Evolutionary conservation across 2,329 filamentous ascomycete genomes (phyloP).

Genomic region (Aureobasidium melanogenum): DNA sequence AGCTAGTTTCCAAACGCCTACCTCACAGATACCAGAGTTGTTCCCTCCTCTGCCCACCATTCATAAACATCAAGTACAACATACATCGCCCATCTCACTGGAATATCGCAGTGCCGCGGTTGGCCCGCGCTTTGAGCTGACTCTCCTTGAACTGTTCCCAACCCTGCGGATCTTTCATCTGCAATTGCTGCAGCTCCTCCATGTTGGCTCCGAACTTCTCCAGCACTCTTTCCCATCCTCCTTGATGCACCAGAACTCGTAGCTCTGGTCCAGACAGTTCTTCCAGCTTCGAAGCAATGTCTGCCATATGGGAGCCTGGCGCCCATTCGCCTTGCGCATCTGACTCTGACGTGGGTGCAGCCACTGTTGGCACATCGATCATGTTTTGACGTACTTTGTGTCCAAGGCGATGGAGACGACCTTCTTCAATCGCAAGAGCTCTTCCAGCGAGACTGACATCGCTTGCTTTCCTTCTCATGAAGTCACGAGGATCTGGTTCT

Average conservation of each 20-base stretch:
- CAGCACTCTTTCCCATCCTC: slow-evolving; percentile 54
- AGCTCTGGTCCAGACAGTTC: slow-evolving; percentile 53
- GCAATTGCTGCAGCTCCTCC: slow-evolving; percentile 55
- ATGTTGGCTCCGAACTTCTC: slow-evolving; percentile 56
- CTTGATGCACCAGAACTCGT: slow-evolving; percentile 49
- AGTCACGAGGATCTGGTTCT: slow-evolving; percentile 26
- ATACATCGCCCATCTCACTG: not conserved
- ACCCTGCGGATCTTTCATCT: slow-evolving; percentile 29
- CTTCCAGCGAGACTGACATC: slow-evolving; percentile 61
- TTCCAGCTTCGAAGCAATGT: slow-evolving; percentile 35
- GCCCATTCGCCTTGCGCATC: slow-evolving; percentile 19
- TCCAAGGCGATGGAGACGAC: slow-evolving; percentile 59
- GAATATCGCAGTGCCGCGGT: slow-evolving; percentile 12
- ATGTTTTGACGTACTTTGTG: slow-evolving; percentile 58
- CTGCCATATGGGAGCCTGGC: slow-evolving; percentile 19
- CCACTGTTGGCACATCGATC: slow-evolving; percentile 32
- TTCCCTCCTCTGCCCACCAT: not conserved
- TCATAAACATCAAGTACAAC: not conserved
- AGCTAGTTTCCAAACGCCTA: not conserved
- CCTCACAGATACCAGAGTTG: too few relatives aligned
- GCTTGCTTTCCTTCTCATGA: slow-evolving; percentile 48
- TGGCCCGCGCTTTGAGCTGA: slow-evolving; percentile 27
- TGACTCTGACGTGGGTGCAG: slow-evolving; percentile 18
- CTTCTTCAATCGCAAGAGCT: slow-evolving; percentile 59
- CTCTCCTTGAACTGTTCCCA: slow-evolving; percentile 28